Percentiles rank a stretch among this genome's conserved stretches.
phyloP scores from a whole-genome alignment of 2,329 filamentous ascomycete genomes.

The Alternaria arborescens region DNA sequence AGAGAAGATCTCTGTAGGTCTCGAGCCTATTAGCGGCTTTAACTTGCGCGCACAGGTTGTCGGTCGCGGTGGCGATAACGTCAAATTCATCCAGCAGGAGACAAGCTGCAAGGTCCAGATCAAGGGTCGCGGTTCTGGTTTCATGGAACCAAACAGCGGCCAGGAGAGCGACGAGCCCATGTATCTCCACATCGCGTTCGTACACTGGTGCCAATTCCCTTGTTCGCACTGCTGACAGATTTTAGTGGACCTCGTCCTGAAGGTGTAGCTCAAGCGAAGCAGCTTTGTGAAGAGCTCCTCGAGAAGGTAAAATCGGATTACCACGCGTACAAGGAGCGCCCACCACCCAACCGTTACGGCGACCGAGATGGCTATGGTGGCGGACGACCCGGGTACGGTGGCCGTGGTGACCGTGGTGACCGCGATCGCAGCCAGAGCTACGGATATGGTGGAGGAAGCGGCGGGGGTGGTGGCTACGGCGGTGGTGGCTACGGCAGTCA shows the following conservation, averaged over 20 bases:
- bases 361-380: conserved; percentile 51
- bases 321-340: conserved; percentile 81
- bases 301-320: conserved; percentile 88
- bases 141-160: conserved; percentile 87
- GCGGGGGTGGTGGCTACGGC: conserved; percentile 19
- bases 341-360: conserved; percentile 59
- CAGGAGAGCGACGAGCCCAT: conserved; percentile 93
- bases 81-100: conserved; percentile 97
- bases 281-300: conserved; percentile 87
- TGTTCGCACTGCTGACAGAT: conserved; percentile 18
- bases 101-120: conserved; percentile 97
- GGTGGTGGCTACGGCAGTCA: conserved; percentile 52
- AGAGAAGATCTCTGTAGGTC: conserved; percentile 87
- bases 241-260: conserved; percentile 82
- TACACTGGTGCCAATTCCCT: conserved; percentile 9
- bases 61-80: conserved; percentile 90
- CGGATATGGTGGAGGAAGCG: conserved; percentile 43
- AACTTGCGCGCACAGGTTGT: conserved; percentile 97
- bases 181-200: conserved; percentile 94
- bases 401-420: conserved; percentile 53
- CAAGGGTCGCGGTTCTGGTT: conserved; percentile 94
- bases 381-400: conserved; percentile 52
- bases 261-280: conserved; percentile 86
- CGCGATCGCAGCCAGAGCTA: conserved; percentile 53
- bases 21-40: conserved; percentile 92